Evolutionary conservation across 768 basidiomycete genomes (phyloP).

Genomic region (Trametes gibbosa): DNA sequence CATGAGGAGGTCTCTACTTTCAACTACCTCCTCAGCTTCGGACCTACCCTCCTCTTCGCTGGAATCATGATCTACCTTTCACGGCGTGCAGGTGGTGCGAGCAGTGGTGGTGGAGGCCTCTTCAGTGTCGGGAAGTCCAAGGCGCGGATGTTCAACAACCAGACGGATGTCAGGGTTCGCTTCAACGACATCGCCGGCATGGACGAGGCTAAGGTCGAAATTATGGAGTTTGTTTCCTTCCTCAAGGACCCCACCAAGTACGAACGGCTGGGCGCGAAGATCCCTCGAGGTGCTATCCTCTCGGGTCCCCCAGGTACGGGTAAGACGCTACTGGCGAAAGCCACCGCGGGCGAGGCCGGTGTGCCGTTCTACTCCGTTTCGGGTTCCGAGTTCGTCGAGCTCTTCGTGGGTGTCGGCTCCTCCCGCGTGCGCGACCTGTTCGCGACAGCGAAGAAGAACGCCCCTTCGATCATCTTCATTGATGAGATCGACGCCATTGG

Average conservation of each 20-base stretch:
- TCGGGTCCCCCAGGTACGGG: constrained; percentile 98
- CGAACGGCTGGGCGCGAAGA: constrained; percentile 96
- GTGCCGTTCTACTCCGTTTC: constrained; percentile 99
- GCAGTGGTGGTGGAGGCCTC: constrained; percentile 78
- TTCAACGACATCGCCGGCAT: constrained; percentile 98
- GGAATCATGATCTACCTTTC: constrained; percentile 90
- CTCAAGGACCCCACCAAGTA: constrained; percentile 93
- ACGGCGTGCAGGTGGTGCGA: constrained; percentile 58
- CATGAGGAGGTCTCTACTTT: constrained; percentile 89
- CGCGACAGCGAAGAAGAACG: constrained; percentile 95
- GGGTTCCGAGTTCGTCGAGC: constrained; percentile 98
- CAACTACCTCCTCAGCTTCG: constrained; percentile 82
- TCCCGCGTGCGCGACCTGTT: constrained; percentile 97
- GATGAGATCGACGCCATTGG: constrained; percentile 99
- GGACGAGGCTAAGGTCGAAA: constrained; percentile 99
- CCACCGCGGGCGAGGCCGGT: constrained; percentile 95
- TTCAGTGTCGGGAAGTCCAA: constrained; percentile 96
- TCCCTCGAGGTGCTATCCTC: constrained; percentile 91
- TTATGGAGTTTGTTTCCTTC: constrained; percentile 99
- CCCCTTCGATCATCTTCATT: constrained; percentile 97
- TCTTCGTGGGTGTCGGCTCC: constrained; percentile 99
- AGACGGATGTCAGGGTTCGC: constrained; percentile 88
- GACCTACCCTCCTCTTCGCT: constrained; percentile 89
- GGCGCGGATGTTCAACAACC: constrained; percentile 95
- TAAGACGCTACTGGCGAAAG: constrained; percentile 97